Percentiles rank a stretch among this genome's conserved stretches.
Evolutionary conservation across 73 alveolate genomes (phyloP).

Genomic region (Paramecium sonneborni): DNA sequence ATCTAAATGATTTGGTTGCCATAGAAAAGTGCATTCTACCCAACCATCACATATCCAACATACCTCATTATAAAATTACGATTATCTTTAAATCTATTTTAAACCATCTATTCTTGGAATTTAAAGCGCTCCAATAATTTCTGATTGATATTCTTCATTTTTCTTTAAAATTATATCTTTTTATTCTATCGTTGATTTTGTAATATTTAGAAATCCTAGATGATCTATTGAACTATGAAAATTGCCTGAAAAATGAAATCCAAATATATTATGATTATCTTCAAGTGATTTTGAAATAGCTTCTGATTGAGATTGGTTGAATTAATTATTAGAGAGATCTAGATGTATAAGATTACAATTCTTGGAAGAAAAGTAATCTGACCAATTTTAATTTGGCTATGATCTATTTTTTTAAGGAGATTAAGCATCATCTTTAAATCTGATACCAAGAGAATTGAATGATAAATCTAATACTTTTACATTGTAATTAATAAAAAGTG

Average conservation of each 20-base stretch:
- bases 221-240: neutral
- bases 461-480: slow-evolving; percentile 40
- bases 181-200: neutral
- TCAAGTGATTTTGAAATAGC: slow-evolving; percentile 8
- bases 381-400: neutral
- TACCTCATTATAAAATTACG: neutral
- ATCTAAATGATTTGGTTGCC: slow-evolving; percentile 46
- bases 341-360: slow-evolving; percentile 4
- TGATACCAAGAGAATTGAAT: slow-evolving; percentile 18
- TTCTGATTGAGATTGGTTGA: neutral
- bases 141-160: neutral
- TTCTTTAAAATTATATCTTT: slow-evolving; percentile 14
- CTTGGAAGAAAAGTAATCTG: slow-evolving; percentile 3
- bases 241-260: slow-evolving; percentile 45
- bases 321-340: slow-evolving; percentile 30
- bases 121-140: slow-evolving; percentile 2
- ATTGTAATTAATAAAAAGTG: neutral
- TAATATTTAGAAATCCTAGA: neutral
- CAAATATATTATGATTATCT: slow-evolving; percentile 8
- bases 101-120: neutral
- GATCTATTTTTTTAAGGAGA: neutral
- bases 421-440: slow-evolving; percentile 20
- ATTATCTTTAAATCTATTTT: neutral
- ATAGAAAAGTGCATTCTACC: slow-evolving; percentile 20
- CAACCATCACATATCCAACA: slow-evolving; percentile 63